Base-by-base conservation (phyloP, 129 eudicot species). In the Helianthus tuberosus region DNA sequence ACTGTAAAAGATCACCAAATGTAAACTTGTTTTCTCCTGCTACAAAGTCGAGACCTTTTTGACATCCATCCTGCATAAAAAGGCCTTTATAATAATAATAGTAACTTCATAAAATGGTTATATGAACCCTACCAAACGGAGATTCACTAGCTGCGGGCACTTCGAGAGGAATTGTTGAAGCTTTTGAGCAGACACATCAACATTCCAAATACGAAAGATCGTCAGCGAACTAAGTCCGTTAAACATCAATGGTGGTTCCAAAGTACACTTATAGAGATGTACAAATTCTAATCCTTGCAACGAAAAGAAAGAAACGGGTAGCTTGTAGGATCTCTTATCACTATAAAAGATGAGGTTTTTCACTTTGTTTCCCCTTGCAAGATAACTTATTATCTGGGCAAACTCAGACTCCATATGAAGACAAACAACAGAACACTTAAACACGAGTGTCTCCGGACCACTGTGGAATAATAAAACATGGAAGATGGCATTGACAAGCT, bases 391-490 rank as follows among this genome's bases (percentile, higher is more conserved):
- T 20, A 20, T 20, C 23, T 20, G 23, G 23, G 23, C 23, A 20
- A 20, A 20, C 23, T 20, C 23, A 20, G 23, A 20, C 23, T 20
- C 23, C 23, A 20, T 20, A 20, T 20, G 23, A 25, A 68, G 66
- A 32, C 13, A 15, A 63, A 44, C 43, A 67, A 39, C 15, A 46
- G 39, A 44, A 63, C 69, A 65, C 0, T 6, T 15, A 46, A 75
- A 75, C 46, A 69, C 67, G 12, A 23, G 17, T n/a, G 71, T 20
- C 23, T n/a, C n/a, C n/a, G 5, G 77, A 10, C 81, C 77, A 14
- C 50, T 61, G 66, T 75, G 81, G 41, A 75, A 50, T n/a, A 65
- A 63, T 41, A 81, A 55, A 63, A 81, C 80, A 35, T 75, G 73
- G 69, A 64, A 76, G 17, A 81, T 12, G 11, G 49, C 78, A 6